Base-by-base conservation (phyloP, 202 grass and related monocot species). In the Schoenoplectus triqueter region DNA sequence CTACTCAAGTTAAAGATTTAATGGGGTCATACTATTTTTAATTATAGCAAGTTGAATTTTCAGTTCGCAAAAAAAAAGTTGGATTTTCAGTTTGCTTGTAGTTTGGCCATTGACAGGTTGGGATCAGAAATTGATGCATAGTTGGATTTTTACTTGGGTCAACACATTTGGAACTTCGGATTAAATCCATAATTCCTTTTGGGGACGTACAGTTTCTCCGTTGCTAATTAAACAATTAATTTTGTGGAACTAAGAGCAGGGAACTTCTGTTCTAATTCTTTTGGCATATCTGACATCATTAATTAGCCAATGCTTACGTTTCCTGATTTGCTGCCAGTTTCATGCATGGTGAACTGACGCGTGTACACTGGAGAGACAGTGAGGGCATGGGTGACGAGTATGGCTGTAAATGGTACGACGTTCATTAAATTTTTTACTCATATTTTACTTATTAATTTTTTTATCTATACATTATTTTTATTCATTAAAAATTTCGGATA, bases 241-340 rank as follows among this genome's bases (percentile, higher is more conserved):
- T 31, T 31, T 31, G 31, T 31, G 31, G 31, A 31, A 31, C 31
- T 31, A 31, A 31, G 31, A 31, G 31, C 31, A 31, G 31, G 31
- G 31, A 31, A 31, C 31, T 31, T 31, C 31, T 31, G 31, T 31
- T 31, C 31, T 31, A 31, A 57, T 42, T 31, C 2, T 60, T 59
- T 13, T 9, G 31, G 10, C 49, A 39, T 14, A 40, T 77, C 74
- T 78, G 22, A 50, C 70, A 73, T 73, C 46, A 73, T 50, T 49
- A 21, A 60, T 75, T 15, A 78, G 13, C 55, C n/a, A 78, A 78
- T 78, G 31, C 51, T 78, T 20, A 60, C 13, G 54, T 60, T 57
- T 78, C 19, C 52, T 78, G 6, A 78, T 59, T 41, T 60, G 13
- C 73, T 78, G 13, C 4, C 18, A 7, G 10, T 73, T 55, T 14